Percentiles rank a stretch among this genome's conserved stretches.
Evolutionary conservation across 1,139 yeast species (phyloP).

Genomic region (Pichia terricola): DNA sequence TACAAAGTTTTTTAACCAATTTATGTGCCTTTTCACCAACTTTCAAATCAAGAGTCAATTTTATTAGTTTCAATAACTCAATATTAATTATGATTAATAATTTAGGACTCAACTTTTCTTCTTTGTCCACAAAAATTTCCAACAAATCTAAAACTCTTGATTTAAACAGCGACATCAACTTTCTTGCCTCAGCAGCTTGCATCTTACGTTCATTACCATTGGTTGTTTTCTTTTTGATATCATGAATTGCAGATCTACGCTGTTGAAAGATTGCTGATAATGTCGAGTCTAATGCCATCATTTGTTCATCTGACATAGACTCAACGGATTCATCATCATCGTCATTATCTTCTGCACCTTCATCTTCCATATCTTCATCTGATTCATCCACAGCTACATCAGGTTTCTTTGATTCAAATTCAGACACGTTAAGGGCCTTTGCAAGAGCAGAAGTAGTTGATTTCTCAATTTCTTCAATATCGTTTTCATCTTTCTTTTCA

Average conservation of each 20-base stretch:
- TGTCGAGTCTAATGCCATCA: slow-evolving; percentile 90
- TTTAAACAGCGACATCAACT: slow-evolving; percentile 72
- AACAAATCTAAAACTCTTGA: slow-evolving; percentile 68
- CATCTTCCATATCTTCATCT: slow-evolving; percentile 28
- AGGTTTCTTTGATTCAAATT: slow-evolving; percentile 28
- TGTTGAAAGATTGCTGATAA: slow-evolving; percentile 78
- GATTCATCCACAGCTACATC: slow-evolving; percentile 13
- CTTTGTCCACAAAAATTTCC: slow-evolving; percentile 44
- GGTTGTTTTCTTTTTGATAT: slow-evolving; percentile 26
- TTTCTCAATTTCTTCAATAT: slow-evolving; percentile 49
- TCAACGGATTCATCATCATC: slow-evolving; percentile 40
- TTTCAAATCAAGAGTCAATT: slow-evolving; percentile 57
- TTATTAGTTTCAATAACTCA: slow-evolving; percentile 54
- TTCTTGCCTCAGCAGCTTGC: slow-evolving; percentile 62
- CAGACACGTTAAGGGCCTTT: slow-evolving; percentile 45
- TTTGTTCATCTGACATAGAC: slow-evolving; percentile 91
- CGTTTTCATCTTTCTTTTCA: slow-evolving; percentile 10
- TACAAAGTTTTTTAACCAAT: slow-evolving; percentile 59
- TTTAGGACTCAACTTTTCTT: slow-evolving; percentile 26
- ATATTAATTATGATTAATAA: slow-evolving; percentile 6
- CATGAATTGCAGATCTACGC: slow-evolving; percentile 49
- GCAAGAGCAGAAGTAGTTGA: slow-evolving; percentile 68
- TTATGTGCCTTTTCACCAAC: slow-evolving; percentile 71
- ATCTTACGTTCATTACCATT: slow-evolving; percentile 38
- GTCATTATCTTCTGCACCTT: slow-evolving; percentile 17